phyloP scores from a whole-genome alignment of 768 basidiomycete species.

The Lactarius psammicola region DNA sequence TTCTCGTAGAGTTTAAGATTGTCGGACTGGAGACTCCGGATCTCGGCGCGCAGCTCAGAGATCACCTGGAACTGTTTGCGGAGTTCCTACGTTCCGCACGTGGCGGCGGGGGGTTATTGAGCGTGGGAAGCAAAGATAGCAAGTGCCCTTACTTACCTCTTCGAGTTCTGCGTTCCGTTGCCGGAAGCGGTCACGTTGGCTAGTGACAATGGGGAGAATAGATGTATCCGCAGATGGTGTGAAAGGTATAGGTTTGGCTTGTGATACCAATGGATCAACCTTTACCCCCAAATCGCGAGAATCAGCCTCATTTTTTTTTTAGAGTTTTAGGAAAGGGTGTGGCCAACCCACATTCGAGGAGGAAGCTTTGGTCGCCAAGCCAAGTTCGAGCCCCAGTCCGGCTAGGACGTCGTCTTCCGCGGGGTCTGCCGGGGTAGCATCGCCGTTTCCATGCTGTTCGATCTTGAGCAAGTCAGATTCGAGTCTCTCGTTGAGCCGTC shows the following conservation, averaged over 20 bases:
- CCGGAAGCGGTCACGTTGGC: constrained; percentile 95
- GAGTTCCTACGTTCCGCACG: constrained; percentile 59
- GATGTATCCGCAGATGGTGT: constrained; percentile 81
- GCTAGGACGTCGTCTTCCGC: constrained; percentile 58
- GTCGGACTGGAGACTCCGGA: constrained; percentile 89
- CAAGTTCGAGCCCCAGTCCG: constrained; percentile 60
- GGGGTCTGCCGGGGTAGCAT: constrained; percentile 34
- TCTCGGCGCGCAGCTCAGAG: constrained; percentile 88
- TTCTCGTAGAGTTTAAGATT: constrained; percentile 99
- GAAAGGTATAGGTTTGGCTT: constrained; percentile 68
- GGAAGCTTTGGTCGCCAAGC: constrained; percentile 44
- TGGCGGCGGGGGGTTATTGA: background rate
- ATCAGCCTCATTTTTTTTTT: background rate
- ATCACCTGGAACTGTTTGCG: constrained; percentile 94
- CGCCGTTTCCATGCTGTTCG: constrained; percentile 53
- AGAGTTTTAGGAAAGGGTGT: background rate
- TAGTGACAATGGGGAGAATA: constrained; percentile 97
- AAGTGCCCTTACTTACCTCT: constrained; percentile 58
- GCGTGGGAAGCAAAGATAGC: background rate
- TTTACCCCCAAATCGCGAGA: background rate
- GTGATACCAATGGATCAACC: constrained; percentile 37
- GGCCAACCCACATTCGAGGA: constrained; percentile 19
- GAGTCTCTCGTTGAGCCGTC: constrained; percentile 79
- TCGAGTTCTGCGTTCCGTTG: constrained; percentile 96
- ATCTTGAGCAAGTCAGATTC: constrained; percentile 88